Evolutionary conservation across 176 grass and related monocot species (phyloP).

Genomic region (Ensete ventricosum): DNA sequence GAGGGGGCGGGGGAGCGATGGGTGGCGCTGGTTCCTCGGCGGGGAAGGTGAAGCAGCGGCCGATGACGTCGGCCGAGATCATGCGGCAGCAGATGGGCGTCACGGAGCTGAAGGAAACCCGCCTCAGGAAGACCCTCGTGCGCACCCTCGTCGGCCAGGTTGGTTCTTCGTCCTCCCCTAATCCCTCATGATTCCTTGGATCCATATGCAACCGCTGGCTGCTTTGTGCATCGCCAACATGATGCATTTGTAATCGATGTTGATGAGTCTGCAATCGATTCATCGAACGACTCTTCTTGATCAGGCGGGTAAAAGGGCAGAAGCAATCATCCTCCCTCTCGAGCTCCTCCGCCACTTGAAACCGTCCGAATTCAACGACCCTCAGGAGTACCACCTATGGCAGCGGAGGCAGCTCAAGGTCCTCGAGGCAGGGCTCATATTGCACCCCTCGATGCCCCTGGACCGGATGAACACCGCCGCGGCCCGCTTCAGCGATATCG

Average conservation of each 20-base stretch:
- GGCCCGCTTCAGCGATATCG: conserved; percentile 58
- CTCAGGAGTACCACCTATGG: conserved; percentile 82
- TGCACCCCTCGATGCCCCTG: conserved; percentile 49
- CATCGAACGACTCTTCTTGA: neutral
- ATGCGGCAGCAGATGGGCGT: conserved; percentile 89
- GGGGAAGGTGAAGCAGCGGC: conserved; percentile 41
- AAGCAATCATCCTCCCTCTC: conserved; percentile 67
- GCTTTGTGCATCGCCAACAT: too few species aligned
- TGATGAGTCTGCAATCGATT: neutral
- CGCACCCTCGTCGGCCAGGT: conserved; percentile 73
- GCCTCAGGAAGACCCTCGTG: conserved; percentile 71
- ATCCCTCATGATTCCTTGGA: too few species aligned
- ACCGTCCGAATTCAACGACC: conserved; percentile 47
- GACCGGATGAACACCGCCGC: conserved; percentile 51
- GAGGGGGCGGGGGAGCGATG: neutral
- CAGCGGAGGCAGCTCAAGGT: conserved; percentile 74
- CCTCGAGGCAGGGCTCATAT: conserved; percentile 64
- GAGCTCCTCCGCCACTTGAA: conserved; percentile 86
- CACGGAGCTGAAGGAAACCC: conserved; percentile 58
- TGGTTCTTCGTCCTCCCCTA: neutral
- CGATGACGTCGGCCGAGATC: conserved; percentile 91
- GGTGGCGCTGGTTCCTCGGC: conserved; percentile 23
- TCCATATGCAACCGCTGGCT: too few species aligned
- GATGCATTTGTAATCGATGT: too few species aligned
- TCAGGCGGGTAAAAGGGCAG: conserved; percentile 49